A percentile compares a stretch with the other conserved stretches of the same genome.
phyloP scores from a whole-genome alignment of 2,329 filamentous ascomycete species.

The Aspergillus brunneoviolaceus region DNA sequence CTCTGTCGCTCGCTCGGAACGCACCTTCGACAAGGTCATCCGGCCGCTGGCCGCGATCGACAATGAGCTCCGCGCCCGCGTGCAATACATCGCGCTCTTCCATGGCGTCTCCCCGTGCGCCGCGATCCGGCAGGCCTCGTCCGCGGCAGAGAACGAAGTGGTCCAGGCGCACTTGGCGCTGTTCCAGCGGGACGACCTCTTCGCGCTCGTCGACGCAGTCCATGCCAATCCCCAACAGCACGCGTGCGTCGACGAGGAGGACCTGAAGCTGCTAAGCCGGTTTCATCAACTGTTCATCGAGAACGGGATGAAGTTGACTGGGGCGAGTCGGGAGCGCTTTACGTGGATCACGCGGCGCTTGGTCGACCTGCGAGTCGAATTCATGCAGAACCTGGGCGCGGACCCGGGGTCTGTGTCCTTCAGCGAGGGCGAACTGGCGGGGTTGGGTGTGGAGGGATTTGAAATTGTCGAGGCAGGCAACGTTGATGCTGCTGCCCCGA shows the following conservation, averaged over 20 bases:
- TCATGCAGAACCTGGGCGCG: background rate
- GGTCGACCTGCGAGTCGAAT: background rate
- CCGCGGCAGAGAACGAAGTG: background rate
- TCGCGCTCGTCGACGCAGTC: background rate
- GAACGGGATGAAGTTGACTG: background rate
- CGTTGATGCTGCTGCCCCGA: background rate
- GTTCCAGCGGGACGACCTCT: background rate
- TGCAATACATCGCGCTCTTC: constrained; percentile 5
- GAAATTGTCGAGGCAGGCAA: background rate
- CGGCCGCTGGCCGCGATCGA: background rate
- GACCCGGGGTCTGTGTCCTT: background rate
- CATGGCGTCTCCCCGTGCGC: background rate
- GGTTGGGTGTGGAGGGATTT: background rate
- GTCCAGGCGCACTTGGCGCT: constrained; percentile 1
- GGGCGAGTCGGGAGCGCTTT: background rate
- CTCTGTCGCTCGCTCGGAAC: background rate
- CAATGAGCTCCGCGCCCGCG: background rate
- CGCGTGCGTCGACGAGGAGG: background rate
- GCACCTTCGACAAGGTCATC: background rate
- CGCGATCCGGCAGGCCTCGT: background rate
- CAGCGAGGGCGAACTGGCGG: background rate
- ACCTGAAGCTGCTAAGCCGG: background rate
- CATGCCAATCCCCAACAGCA: background rate
- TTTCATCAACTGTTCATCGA: constrained; percentile 1
- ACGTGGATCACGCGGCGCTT: background rate